These are phyloP conservation scores for Sutorius australiensis DNA, from an alignment of 768 basidiomycete species.

Conservation along the genomic window DNA sequence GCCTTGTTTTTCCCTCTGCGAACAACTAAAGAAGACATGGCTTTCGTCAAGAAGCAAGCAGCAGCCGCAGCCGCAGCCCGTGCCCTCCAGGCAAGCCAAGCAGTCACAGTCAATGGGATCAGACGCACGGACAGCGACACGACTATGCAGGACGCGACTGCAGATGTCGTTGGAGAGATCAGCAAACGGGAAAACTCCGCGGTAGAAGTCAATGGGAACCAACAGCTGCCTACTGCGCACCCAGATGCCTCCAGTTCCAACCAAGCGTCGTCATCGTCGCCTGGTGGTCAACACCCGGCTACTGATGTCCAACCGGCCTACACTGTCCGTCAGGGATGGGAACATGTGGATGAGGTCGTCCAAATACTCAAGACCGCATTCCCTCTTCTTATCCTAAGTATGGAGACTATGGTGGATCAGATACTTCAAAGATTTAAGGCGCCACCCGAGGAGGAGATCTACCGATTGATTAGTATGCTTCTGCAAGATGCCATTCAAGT, in stretches of 20 bases:
- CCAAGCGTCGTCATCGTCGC: conserved; percentile 1
- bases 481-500: conserved; percentile 86
- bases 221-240: conserved; percentile 18
- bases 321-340: conserved; percentile 69
- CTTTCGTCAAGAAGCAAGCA: conserved; percentile 41
- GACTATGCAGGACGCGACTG: conserved; percentile 26
- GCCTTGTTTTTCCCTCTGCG: conserved; percentile 94
- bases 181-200: conserved; percentile 19
- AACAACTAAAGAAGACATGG: conserved; percentile 74
- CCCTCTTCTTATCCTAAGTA: conserved; percentile 87
- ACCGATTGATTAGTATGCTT: conserved; percentile 83
- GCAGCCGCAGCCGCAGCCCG: conserved; percentile 34
- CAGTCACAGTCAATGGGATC: conserved; percentile 18
- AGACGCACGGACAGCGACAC: conserved; percentile 32
- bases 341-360: conserved; percentile 89
- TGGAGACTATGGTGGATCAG: conserved; percentile 98
- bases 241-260: conserved; percentile 16
- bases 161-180: conserved; percentile 28
- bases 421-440: conserved; percentile 87
- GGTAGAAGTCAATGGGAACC: conserved; percentile 24
- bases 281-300: conserved; percentile 14
- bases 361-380: conserved; percentile 94
- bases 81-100: conserved; percentile 35
- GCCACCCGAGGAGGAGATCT: conserved; percentile 87
- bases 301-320: conserved; percentile 25